Base-by-base conservation (phyloP, 2,329 filamentous ascomycete genomes). In the Xylaria arbuscula region DNA sequence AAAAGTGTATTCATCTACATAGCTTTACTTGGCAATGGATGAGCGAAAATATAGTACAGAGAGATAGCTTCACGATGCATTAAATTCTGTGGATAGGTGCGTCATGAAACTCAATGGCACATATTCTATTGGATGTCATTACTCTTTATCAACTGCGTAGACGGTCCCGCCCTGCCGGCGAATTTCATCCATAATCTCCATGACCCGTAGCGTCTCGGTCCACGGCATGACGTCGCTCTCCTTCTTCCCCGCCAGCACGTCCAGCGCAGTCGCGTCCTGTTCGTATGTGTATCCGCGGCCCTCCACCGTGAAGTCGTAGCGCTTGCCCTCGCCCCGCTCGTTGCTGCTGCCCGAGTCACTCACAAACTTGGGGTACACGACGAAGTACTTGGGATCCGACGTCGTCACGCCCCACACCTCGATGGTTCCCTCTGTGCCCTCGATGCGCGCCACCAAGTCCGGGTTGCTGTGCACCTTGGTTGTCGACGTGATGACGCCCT, bases 131-230 rank as follows among this genome's bases (percentile, higher is more conserved):
- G 28, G 28, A 2, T 28, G 28, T 57, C 24, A n/a, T 32, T 47
- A 63, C 3, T 55, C 60, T 48, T 22, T 15, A 42, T 64, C 62
- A 15, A 9, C 51, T 32, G 42, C 40, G 32, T 69, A 68, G 2
- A 57, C 42, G 11, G 68, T 68, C 0, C 73, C 72, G 15, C 73
- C 72, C 55, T 73, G 70, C n/a, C 62, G 60, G 45, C 84, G 74
- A 9, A 84, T 78, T 65, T 84, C 81, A 67, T 86, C 84, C 80
- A 86, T 78, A 19, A 85, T 78, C 63, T 81, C 80, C 78, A 86
- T 76, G 0, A 85, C 78, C 0, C 81, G 77, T 11, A 86, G 63
- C 0, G 83, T 85, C 74, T 85, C 83, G 0, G 76, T 72, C 81
- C 81, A 84, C 0, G 83, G 82, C 80, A 86, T 83, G 2, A 80